Percentiles rank a stretch among this genome's conserved stretches.
These are phyloP conservation scores for Penicillium coprophilum DNA, from an alignment of 495 filamentous ascomycete genomes.

Conservation along the genomic window DNA sequence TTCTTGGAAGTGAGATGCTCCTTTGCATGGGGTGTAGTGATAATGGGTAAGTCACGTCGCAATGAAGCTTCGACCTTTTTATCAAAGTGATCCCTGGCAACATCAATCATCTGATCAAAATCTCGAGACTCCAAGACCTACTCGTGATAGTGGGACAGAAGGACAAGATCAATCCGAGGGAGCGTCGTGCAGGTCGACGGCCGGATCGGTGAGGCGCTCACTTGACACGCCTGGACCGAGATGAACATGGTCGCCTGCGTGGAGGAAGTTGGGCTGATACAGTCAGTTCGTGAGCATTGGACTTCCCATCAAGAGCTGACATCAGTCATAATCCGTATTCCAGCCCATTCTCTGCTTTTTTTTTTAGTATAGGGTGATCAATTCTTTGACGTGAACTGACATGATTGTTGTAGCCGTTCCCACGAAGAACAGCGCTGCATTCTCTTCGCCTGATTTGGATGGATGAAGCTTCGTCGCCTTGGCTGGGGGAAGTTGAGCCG, in stretches of 20 bases:
- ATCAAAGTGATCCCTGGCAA: conserved; percentile 61
- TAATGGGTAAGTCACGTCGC: conserved; percentile 58
- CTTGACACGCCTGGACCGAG: conserved; percentile 61
- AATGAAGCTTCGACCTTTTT: conserved; percentile 57
- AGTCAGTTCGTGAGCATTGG: not conserved
- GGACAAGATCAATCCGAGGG: conserved; percentile 58
- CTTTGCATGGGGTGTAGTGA: conserved; percentile 65
- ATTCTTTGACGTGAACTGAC: conserved; percentile 22
- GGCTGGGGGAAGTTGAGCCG: conserved; percentile 31
- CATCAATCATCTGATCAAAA: not conserved
- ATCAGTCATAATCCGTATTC: conserved; percentile 65
- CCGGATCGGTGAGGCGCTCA: conserved; percentile 55
- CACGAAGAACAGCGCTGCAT: conserved; percentile 56
- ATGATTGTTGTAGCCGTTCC: conserved; percentile 68
- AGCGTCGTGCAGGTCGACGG: conserved; percentile 60
- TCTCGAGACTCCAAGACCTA: conserved; percentile 10
- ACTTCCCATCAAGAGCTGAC: conserved; percentile 10
- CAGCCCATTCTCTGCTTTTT: conserved; percentile 53
- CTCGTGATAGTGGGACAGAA: conserved; percentile 67
- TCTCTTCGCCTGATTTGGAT: conserved; percentile 34
- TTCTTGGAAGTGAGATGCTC: conserved; percentile 44
- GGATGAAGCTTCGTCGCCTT: conserved; percentile 48
- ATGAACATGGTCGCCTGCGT: conserved; percentile 67
- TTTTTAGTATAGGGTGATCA: conserved; percentile 3
- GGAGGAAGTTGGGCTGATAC: conserved; percentile 62